Evolutionary conservation across 1,284 basidiomycete genomes (phyloP), one percentile per base, ranked within the genome.

Genomic region (Coriolopsis trogii): DNA sequence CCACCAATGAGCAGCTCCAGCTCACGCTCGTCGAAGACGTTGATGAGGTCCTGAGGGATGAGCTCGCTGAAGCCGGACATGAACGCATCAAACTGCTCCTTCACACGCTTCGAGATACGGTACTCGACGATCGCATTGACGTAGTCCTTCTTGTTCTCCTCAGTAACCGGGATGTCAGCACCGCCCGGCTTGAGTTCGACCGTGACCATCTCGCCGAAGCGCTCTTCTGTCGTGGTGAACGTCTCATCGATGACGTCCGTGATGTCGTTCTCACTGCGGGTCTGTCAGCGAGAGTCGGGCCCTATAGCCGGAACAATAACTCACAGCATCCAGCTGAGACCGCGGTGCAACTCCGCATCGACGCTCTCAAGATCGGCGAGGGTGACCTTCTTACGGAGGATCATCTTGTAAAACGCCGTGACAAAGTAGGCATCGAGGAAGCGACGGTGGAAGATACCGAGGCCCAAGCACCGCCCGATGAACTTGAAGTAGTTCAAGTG

Each of bases 401-500:
- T 93, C 94, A 96, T 98, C 82, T 99, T 99, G 82, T 99, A 99
- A 81, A 99, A 96, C 60, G 92, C 94, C 41, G 94, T 89, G 58
- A 99, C 96, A 69, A 99, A 99, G 80, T 99, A 99, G 38, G 96
- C 95, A 67, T 99, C 97, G 49, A 99, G 78, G 87, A 99, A 99
- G 9, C 96, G 88, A 61, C 95, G 85, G 72, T 99, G 97, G 87
- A 98, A 99, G 70, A 99, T 97, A 49, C 93, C 95, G 18, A 98
- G 81, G 55, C 95, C 96, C 60, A 98, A 80, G 55, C 89, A 88
- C 47, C 97, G 86, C 16, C 97, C 96, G 59, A 98, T 98, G 71
- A 99, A 99, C 77, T 97, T 98, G 87, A 99, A 99, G 78, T 99
- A 99, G 76, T 95, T 98, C 63, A 99, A 74, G 73, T 99, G 97